These are phyloP conservation scores for Sclerotinia minor DNA, from an alignment of 2,329 filamentous ascomycete genomes.

Conservation along the genomic window DNA sequence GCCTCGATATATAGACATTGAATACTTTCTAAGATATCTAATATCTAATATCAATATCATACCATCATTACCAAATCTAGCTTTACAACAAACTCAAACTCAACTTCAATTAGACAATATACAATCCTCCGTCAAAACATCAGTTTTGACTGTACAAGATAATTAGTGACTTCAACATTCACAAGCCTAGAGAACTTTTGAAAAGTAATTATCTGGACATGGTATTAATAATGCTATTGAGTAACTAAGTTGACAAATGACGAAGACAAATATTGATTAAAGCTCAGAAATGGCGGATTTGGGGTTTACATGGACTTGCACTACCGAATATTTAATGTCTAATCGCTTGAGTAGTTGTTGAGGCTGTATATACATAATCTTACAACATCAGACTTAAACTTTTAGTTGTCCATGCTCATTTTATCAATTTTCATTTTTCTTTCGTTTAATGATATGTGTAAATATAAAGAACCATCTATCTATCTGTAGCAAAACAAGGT, in stretches of 20 bases:
- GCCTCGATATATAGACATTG: too few species aligned
- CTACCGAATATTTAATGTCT: not conserved
- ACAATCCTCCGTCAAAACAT: too few species aligned
- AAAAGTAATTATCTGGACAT: not conserved
- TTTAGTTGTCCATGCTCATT: not conserved
- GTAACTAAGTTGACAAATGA: not conserved
- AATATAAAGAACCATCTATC: not conserved
- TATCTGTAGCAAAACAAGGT: not conserved
- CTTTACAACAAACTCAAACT: too few species aligned
- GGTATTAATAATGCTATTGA: not conserved
- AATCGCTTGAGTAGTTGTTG: not conserved
- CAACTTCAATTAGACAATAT: too few species aligned
- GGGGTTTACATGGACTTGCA: not conserved
- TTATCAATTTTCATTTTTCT: not conserved
- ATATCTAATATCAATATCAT: too few species aligned
- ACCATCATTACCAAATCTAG: too few species aligned
- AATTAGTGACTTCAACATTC: too few species aligned
- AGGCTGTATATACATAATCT: not conserved
- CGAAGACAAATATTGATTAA: not conserved
- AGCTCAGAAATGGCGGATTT: not conserved
- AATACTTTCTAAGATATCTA: too few species aligned
- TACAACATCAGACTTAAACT: not conserved
- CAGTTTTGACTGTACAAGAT: too few species aligned
- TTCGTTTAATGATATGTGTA: not conserved
- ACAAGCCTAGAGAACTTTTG: too few species aligned